Evolutionary conservation across 768 basidiomycete species (phyloP).

Genomic region (Suillus placidus): DNA sequence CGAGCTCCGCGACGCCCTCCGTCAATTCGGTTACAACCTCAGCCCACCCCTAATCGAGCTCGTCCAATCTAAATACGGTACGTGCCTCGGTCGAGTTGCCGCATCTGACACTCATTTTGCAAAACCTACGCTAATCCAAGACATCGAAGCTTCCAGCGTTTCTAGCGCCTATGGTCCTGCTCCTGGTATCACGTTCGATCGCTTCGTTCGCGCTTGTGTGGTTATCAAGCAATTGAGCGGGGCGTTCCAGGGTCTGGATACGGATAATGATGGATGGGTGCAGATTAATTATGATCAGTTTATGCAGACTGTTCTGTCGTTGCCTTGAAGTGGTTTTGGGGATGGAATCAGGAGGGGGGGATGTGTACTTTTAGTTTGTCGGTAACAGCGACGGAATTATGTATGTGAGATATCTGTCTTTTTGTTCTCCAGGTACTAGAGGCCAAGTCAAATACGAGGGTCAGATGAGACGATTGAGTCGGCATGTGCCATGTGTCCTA

Average conservation of each 20-base stretch:
- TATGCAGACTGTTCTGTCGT: slow-evolving; percentile 50
- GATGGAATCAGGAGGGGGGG: neutral
- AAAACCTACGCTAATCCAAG: slow-evolving; percentile 45
- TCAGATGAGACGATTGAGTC: no score
- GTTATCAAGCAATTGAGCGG: slow-evolving; percentile 79
- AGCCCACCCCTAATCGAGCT: slow-evolving; percentile 65
- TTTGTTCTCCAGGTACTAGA: no score
- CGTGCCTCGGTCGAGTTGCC: neutral
- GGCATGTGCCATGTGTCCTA: no score
- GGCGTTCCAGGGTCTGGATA: slow-evolving; percentile 66
- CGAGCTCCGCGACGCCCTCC: slow-evolving; percentile 71
- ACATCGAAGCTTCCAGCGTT: slow-evolving; percentile 56
- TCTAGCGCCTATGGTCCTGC: slow-evolving; percentile 34
- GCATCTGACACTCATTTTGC: slow-evolving; percentile 28
- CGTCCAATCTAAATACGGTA: slow-evolving; percentile 81
- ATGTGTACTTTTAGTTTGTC: neutral
- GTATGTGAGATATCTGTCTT: neutral
- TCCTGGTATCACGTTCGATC: slow-evolving; percentile 81
- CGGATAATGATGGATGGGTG: slow-evolving; percentile 58
- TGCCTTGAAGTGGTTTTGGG: slow-evolving; percentile 39
- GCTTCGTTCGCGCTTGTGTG: slow-evolving; percentile 86
- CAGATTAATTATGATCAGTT: slow-evolving; percentile 59
- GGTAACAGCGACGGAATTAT: neutral
- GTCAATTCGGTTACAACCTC: slow-evolving; percentile 80
- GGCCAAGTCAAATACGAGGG: no score